Base-by-base conservation (phyloP, 202 grass and related monocot species). In the Hordeum pubiflorum region DNA sequence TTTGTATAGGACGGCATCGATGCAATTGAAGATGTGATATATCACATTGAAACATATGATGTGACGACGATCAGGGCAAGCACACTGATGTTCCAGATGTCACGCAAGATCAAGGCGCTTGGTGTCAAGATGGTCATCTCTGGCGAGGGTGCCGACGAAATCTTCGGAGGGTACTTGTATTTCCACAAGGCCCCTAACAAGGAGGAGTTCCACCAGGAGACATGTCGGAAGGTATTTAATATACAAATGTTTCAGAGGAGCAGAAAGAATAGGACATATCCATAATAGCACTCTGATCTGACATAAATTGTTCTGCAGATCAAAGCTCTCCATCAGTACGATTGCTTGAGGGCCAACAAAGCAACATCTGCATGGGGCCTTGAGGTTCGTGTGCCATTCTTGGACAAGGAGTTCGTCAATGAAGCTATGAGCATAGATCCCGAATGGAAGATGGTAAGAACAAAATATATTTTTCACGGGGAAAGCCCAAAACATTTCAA, bases 41-140 rank as follows among this genome's bases (percentile, higher is more conserved):
- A 94, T 17, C 94, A 97, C 75, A 92, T 79, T 1, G 94, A 97
- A 60, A 97, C 91, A 9, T 94, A 94, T 31, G 91, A 94, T 10
- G 91, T 97, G 23, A 97, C 91, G 0, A 97, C 87, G 6, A 87
- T 94, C 54, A 89, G 91, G 27, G 94, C 94, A 1, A 97, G 94
- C 80, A 97, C 91, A 5, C 91, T 91, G 0, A 97, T 97, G 94
- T 97, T 92, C 82, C 89, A 94, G 5, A 97, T 97, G 85, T 91
- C 89, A 0, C 89, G 91, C 17, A 97, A 97, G 82, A 97, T 97
- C 89, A 97, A 97, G 85, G 77, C 94, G 15, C 85, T 97, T 4
- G 91, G 91, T 20, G 94, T 97, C 17, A 97, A 94, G 90, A 94
- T 94, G 94, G 94, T 97, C 72, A 90, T 97, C 82, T 97, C 91